Conservation (phyloP, 495 filamentous ascomycete species). For the Lentithecium fluviatile region DNA sequence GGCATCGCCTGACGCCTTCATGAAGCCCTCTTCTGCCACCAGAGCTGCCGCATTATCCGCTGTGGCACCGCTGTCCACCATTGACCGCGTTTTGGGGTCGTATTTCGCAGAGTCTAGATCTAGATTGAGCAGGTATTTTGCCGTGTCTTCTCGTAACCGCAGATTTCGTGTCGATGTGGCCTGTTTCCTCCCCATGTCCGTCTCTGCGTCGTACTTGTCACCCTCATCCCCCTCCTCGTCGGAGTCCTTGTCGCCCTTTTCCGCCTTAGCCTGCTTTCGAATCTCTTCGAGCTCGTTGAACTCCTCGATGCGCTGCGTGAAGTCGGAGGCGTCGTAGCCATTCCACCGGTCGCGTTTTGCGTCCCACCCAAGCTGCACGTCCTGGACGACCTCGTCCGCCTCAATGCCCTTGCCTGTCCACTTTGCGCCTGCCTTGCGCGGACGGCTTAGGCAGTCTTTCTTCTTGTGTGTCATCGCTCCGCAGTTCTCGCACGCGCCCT, state of each 20-base stretch:
- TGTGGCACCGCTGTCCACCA: slow-evolving; percentile 86
- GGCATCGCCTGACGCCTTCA: slow-evolving; percentile 87
- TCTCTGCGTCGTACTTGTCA: slow-evolving; percentile 88
- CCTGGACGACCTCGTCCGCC: slow-evolving; percentile 83
- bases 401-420: slow-evolving; percentile 93
- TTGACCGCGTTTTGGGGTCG: slow-evolving; percentile 92
- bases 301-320: slow-evolving; percentile 78
- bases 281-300: slow-evolving; percentile 83
- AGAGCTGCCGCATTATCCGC: slow-evolving; percentile 79
- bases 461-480: slow-evolving; percentile 94
- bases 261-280: slow-evolving; percentile 56
- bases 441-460: slow-evolving; percentile 88
- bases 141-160: slow-evolving; percentile 91
- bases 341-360: slow-evolving; percentile 99
- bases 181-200: slow-evolving; percentile 92
- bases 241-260: slow-evolving; percentile 47
- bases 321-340: slow-evolving; percentile 88
- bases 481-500: slow-evolving; percentile 97
- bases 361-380: slow-evolving; percentile 88
- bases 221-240: slow-evolving; percentile 61
- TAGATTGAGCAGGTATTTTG: slow-evolving; percentile 94
- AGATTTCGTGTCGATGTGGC: slow-evolving; percentile 87
- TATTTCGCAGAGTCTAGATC: slow-evolving; percentile 97
- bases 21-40: slow-evolving; percentile 92
- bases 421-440: slow-evolving; percentile 83